These are phyloP conservation scores for Clarireedia homoeocarpa DNA, from an alignment of 2,329 filamentous ascomycete genomes.

Conservation along the genomic window DNA sequence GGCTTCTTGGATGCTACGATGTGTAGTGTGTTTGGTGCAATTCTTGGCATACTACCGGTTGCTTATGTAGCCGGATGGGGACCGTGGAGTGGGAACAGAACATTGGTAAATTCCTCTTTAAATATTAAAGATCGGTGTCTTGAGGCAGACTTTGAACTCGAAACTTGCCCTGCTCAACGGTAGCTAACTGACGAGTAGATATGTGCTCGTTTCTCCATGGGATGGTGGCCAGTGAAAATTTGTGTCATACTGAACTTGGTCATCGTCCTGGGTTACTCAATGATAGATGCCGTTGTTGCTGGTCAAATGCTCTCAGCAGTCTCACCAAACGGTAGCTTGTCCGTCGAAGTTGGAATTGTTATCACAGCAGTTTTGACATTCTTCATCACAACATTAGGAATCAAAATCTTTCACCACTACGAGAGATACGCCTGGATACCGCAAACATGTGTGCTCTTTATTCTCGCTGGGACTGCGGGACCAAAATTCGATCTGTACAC, in stretches of 20 bases:
- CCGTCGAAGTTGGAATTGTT: slow-evolving; percentile 59
- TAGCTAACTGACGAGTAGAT: slow-evolving; percentile 15
- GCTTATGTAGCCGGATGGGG: slow-evolving; percentile 57
- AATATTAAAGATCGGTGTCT: neutral
- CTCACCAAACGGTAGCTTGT: slow-evolving; percentile 47
- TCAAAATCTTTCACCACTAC: slow-evolving; percentile 59
- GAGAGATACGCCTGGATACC: slow-evolving; percentile 61
- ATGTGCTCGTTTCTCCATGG: slow-evolving; percentile 53
- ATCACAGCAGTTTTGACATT: slow-evolving; percentile 55
- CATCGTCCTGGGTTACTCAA: slow-evolving; percentile 51
- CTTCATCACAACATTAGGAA: slow-evolving; percentile 59
- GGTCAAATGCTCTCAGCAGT: slow-evolving; percentile 64
- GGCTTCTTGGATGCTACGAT: slow-evolving; percentile 49
- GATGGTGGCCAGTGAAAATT: slow-evolving; percentile 58
- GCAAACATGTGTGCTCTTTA: slow-evolving; percentile 50
- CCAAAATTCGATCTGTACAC: slow-evolving; percentile 50
- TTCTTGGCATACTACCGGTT: slow-evolving; percentile 46
- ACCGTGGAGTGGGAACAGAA: slow-evolving; percentile 51
- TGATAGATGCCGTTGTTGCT: slow-evolving; percentile 58
- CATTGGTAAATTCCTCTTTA: slow-evolving; percentile 37
- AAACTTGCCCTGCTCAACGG: neutral
- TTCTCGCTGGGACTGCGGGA: slow-evolving; percentile 54
- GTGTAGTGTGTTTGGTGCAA: slow-evolving; percentile 48
- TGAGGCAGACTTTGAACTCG: neutral
- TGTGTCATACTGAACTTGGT: slow-evolving; percentile 56